These are phyloP conservation scores for Croton laevigatus DNA, from an alignment of 441 rosid species.

Conservation along the genomic window DNA sequence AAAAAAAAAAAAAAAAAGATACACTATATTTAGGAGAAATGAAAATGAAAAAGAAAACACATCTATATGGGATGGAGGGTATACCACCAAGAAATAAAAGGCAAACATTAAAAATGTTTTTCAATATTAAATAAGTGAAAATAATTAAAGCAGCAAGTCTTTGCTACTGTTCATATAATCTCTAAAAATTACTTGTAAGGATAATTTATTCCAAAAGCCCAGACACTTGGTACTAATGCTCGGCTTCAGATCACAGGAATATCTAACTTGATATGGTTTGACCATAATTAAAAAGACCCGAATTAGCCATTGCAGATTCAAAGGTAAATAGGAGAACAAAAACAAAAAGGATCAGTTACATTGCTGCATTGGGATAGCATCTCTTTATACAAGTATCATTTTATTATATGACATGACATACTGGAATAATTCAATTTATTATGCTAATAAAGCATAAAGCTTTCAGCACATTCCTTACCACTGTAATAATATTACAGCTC, in stretches of 20 bases:
- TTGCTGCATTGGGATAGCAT: too few species aligned
- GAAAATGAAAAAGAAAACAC: too few species aligned
- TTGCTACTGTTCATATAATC: not conserved
- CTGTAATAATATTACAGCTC: not conserved
- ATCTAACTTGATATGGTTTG: not conserved
- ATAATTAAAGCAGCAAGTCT: not conserved
- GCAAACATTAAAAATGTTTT: too few species aligned
- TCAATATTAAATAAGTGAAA: too few species aligned
- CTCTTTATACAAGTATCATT: not conserved
- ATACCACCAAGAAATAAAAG: too few species aligned
- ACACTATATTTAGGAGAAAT: too few species aligned
- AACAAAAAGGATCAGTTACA: too few species aligned
- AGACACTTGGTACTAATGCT: not conserved
- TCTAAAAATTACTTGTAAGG: not conserved
- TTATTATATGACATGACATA: not conserved
- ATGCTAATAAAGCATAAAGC: not conserved
- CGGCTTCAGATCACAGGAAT: not conserved
- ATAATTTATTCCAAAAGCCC: not conserved
- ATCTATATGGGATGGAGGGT: too few species aligned
- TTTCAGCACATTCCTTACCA: not conserved
- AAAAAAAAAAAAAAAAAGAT: too few species aligned
- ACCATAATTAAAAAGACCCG: not conserved
- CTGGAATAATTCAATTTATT: not conserved
- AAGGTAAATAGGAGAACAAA: not conserved
- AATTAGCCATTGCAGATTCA: not conserved